Conservation (phyloP, 2,329 filamentous ascomycete genomes). For the Penicillium sumatraense region DNA sequence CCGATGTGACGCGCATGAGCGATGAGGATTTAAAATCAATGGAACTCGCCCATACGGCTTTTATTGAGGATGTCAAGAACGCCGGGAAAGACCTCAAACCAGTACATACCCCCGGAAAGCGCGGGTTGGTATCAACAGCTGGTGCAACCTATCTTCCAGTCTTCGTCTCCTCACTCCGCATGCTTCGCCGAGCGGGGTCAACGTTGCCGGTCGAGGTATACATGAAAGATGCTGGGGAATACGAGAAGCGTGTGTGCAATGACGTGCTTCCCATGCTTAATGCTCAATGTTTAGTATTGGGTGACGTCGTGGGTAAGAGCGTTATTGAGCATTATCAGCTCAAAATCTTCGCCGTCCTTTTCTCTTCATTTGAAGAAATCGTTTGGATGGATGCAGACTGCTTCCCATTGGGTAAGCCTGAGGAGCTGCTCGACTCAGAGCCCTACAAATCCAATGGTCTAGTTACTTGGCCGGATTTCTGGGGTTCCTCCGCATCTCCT, state of each 20-base stretch:
- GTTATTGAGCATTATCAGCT: slow-evolving; percentile 56
- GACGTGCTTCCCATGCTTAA: slow-evolving; percentile 46
- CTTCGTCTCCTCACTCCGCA: slow-evolving; percentile 56
- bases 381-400: slow-evolving; percentile 64
- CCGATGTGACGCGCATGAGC: slow-evolving; percentile 41
- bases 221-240: slow-evolving; percentile 44
- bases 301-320: slow-evolving; percentile 45
- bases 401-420: slow-evolving; percentile 55
- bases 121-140: slow-evolving; percentile 58
- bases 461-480: slow-evolving; percentile 63
- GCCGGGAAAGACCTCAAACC: slow-evolving; percentile 33
- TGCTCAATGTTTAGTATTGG: slow-evolving; percentile 49
- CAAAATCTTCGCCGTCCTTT: slow-evolving; percentile 62
- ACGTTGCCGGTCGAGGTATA: slow-evolving; percentile 55
- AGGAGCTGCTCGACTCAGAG: slow-evolving; percentile 54
- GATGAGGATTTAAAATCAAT: slow-evolving; percentile 40
- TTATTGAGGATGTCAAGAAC: slow-evolving; percentile 40
- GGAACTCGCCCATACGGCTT: slow-evolving; percentile 46
- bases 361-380: slow-evolving; percentile 63
- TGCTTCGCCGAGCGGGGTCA: slow-evolving; percentile 57
- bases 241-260: slow-evolving; percentile 47
- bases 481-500: slow-evolving; percentile 49
- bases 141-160: slow-evolving; percentile 55
- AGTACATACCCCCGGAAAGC: slow-evolving; percentile 43
- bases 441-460: slow-evolving; percentile 59